Base-by-base conservation (phyloP, 495 filamentous ascomycete genomes). In the Lepraria neglecta region DNA sequence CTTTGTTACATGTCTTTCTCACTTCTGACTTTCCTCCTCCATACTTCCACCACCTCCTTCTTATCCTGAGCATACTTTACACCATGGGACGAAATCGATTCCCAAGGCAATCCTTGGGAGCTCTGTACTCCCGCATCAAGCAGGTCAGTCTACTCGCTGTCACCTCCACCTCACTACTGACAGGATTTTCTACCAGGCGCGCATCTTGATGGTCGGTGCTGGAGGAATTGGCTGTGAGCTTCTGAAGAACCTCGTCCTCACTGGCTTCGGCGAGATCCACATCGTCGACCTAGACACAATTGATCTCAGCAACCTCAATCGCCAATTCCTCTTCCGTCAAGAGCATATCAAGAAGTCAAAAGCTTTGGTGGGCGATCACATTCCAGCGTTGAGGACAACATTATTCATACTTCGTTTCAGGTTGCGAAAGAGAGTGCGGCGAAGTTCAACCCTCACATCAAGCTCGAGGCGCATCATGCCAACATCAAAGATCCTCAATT, bases 291-390 rank as follows among this genome's bases (percentile, higher is more conserved):
- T 99, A 38, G 94, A 99, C 71, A 99, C 94, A 0, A 97, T 99
- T 71, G 94, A 99, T 67, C 78, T 99, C 6, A 95, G 90, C 76
- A 99, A 99, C 68, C 80, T 99, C 52, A 99, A 99, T 68, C 90
- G 94, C 19, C 94, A 99, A 70, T 99, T 99, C 67, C 85, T 99
- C 53, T 99, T 99, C 75, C 83, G 92, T 48, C 87, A 92, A 67
- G 91, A 97, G 69, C 94, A 99, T 69, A 97, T 99, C 74, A 96
- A 96, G 71, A 96, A 96, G 70, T 82, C 94, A 6, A 99, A 99
- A 70, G 92, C 94, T 62, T 75, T 96, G 75, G 94, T 95, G 78
- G 65, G 87, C 74, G 35, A 44, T 30, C 15, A 24, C 27, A 30
- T 6, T 21, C 28, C 27, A 27, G 56, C 30, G 24, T 14, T 9